A percentile compares a stretch with the other conserved stretches of the same genome.
Evolutionary conservation across 495 filamentous ascomycete species (phyloP).

Genomic region (Aspergillus hancockii): DNA sequence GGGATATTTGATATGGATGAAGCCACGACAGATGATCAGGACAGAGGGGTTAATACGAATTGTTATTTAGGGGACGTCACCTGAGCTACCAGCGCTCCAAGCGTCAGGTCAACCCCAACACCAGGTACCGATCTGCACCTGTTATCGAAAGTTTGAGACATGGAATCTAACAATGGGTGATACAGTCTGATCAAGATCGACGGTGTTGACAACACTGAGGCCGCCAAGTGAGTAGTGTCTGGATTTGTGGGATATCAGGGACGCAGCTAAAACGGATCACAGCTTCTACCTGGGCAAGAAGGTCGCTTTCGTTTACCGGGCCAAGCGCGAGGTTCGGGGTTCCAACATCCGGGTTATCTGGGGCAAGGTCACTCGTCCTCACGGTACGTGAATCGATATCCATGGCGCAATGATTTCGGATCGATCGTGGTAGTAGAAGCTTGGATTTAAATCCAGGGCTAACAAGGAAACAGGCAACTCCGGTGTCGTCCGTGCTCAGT

Average conservation of each 20-base stretch:
- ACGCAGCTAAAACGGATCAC: constrained; percentile 27
- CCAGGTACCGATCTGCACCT: constrained; percentile 47
- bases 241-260: constrained; percentile 6
- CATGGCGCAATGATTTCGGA: not conserved
- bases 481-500: constrained; percentile 93
- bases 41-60: constrained; percentile 38
- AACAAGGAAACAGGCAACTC: constrained; percentile 71
- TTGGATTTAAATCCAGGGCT: constrained; percentile 1
- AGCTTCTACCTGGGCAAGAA: constrained; percentile 95
- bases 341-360: constrained; percentile 98
- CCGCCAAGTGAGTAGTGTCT: constrained; percentile 68
- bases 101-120: constrained; percentile 81
- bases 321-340: constrained; percentile 85
- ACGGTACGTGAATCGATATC: constrained; percentile 63
- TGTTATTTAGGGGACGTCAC: constrained; percentile 75
- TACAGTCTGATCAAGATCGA: constrained; percentile 88
- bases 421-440: not conserved
- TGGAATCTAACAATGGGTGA: constrained; percentile 32
- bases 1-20: constrained; percentile 14
- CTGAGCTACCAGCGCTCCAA: constrained; percentile 91
- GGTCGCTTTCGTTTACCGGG: constrained; percentile 96
- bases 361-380: constrained; percentile 95
- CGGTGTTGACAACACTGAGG: constrained; percentile 84
- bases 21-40: constrained; percentile 22
- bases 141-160: constrained; percentile 16